A percentile compares a stretch with the other conserved stretches of the same genome.
phyloP scores from a whole-genome alignment of 2,329 filamentous ascomycete species.

The Ramularia collo-cygni region DNA sequence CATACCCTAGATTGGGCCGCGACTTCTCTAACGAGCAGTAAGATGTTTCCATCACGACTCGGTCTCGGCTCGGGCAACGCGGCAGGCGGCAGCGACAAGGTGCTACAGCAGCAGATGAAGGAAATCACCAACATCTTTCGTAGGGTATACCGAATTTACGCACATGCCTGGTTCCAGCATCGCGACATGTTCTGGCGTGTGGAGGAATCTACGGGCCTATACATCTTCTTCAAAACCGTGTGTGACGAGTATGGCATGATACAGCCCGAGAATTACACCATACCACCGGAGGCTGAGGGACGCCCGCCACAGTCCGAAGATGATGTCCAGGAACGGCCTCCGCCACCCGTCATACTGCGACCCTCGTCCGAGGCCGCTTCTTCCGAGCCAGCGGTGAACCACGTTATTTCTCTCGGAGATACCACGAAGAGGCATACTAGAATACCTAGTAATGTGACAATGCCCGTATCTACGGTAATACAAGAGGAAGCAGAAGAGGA shows the following conservation, averaged over 20 bases:
- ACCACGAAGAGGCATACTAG: slow-evolving; percentile 80
- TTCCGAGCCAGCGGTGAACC: slow-evolving; percentile 32
- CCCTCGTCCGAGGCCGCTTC: slow-evolving; percentile 12
- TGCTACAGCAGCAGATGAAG: slow-evolving; percentile 55
- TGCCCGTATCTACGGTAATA: slow-evolving; percentile 68
- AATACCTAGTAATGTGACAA: slow-evolving; percentile 69
- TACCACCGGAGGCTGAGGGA: slow-evolving; percentile 88
- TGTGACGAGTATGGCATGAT: slow-evolving; percentile 88
- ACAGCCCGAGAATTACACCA: slow-evolving; percentile 89
- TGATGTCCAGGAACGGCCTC: slow-evolving; percentile 6
- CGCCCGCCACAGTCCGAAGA: slow-evolving; percentile 46
- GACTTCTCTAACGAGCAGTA: slow-evolving; percentile 86
- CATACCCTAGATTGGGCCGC: slow-evolving; percentile 98
- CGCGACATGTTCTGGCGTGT: slow-evolving; percentile 91
- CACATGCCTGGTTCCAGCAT: slow-evolving; percentile 98
- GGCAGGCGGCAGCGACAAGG: slow-evolving; percentile 29
- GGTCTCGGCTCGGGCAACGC: slow-evolving; percentile 41
- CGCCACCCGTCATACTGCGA: slow-evolving; percentile 11
- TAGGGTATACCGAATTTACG: slow-evolving; percentile 90
- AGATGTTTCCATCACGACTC: slow-evolving; percentile 87
- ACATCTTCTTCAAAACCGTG: slow-evolving; percentile 94
- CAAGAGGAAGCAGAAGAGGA: slow-evolving; percentile 69
- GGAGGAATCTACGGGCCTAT: slow-evolving; percentile 83
- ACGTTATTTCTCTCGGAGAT: slow-evolving; percentile 49
- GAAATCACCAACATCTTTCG: slow-evolving; percentile 94